Conservation (phyloP, 1,139 yeast species). For the Yamadazyma friedrichii region DNA sequence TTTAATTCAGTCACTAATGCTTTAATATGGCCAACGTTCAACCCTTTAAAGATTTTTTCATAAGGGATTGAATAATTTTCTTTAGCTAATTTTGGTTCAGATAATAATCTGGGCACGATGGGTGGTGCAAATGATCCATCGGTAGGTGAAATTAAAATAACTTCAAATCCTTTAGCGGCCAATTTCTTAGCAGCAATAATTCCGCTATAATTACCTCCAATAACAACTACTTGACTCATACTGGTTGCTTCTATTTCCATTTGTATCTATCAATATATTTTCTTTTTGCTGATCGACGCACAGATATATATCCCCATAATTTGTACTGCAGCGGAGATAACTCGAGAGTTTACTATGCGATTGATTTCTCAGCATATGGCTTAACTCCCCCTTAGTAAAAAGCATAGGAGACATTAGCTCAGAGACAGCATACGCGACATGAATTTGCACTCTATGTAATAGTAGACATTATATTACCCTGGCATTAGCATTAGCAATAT, state of each 20-base stretch:
- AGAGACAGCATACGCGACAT: no score
- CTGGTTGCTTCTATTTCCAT: not conserved
- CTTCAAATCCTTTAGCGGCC: constrained; percentile 15
- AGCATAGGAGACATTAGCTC: no score
- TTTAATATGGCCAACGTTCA: constrained; percentile 12
- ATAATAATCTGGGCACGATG: constrained; percentile 28
- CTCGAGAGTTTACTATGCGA: no score
- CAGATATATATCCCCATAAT: no score
- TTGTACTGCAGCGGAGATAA: no score
- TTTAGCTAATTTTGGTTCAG: constrained; percentile 19
- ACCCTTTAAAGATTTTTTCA: constrained; percentile 13
- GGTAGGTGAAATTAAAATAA: constrained; percentile 19
- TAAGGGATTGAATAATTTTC: constrained; percentile 13
- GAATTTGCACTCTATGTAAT: no score
- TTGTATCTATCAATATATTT: not conserved
- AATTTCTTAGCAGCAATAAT: constrained; percentile 23
- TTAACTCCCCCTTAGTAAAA: no score
- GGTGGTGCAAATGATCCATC: constrained; percentile 20
- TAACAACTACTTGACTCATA: constrained; percentile 21
- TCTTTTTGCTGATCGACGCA: not conserved
- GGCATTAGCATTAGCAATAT: no score
- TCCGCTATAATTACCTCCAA: constrained; percentile 39
- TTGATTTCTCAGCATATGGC: no score
- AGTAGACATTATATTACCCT: no score
- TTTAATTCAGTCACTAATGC: constrained; percentile 21